These are phyloP conservation scores for Osmanthus fragrans DNA, from an alignment of 257 asterid species.

Conservation along the genomic window DNA sequence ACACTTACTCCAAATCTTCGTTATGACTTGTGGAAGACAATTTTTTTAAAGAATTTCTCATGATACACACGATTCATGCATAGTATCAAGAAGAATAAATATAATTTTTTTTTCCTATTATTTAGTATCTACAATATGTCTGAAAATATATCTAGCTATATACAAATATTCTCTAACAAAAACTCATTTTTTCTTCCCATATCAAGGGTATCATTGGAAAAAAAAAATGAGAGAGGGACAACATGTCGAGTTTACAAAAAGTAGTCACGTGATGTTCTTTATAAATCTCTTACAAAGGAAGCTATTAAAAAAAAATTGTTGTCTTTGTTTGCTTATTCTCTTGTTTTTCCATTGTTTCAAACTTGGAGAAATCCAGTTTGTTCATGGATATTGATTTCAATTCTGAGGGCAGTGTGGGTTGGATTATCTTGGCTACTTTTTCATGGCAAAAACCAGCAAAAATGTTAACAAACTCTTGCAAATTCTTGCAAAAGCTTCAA, in stretches of 20 bases:
- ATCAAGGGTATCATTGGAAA: conserved; percentile 35
- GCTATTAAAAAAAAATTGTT: conserved; percentile 18
- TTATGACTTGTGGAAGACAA: too few species aligned
- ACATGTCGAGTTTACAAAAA: conserved; percentile 27
- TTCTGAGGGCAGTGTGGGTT: conserved; percentile 63
- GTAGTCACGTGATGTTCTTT: conserved; percentile 42
- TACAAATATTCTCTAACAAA: too few species aligned
- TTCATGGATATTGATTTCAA: conserved; percentile 79
- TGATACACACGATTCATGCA: too few species aligned
- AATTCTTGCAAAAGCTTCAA: conserved; percentile 9
- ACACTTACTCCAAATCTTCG: too few species aligned
- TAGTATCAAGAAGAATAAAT: too few species aligned
- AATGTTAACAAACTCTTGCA: conserved; percentile 3
- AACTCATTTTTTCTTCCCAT: not conserved
- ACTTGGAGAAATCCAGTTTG: conserved; percentile 53
- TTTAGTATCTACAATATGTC: too few species aligned
- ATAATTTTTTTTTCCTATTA: too few species aligned
- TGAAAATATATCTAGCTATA: too few species aligned
- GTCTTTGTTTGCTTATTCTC: conserved; percentile 10
- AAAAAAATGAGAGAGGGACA: conserved; percentile 32
- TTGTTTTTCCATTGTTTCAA: conserved; percentile 19
- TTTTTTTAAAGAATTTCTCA: too few species aligned
- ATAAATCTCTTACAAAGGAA: conserved; percentile 32
- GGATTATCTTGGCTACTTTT: conserved; percentile 48
- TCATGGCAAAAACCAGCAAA: conserved; percentile 62